Base-by-base conservation (phyloP, 805 yeast genomes). In the Barnettozyma sp. region DNA sequence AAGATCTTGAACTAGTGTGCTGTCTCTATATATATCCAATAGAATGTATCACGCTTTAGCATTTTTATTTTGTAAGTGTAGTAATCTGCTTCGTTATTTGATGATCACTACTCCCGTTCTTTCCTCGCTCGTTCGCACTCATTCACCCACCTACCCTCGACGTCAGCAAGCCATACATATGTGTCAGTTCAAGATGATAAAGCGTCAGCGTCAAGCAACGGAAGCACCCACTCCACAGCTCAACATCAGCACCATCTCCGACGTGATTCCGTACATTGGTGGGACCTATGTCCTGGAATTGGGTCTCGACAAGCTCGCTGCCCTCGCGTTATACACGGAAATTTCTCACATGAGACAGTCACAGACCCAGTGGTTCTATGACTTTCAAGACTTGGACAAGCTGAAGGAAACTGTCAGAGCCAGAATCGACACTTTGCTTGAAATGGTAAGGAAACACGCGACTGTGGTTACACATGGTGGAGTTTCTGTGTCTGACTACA, bases 1-100 rank as follows among this genome's bases (percentile, higher is more conserved):
- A 55, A 63, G 43, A 54, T 64, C 23, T 53, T 57, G 38, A 44
- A 47, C 18, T 41, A 38, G 33, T 16, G 10, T 7, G n/a, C 5
- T 6, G 14, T 5, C 27, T 25, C 18, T 14, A 11, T 14, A 25
- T 25, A 25, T 11, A 4, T n/a, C n/a, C n/a, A n/a, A n/a, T n/a
- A n/a, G n/a, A n/a, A n/a, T n/a, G n/a, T n/a, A n/a, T n/a, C n/a
- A n/a, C n/a, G n/a, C n/a, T n/a, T n/a, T n/a, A n/a, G n/a, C n/a
- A n/a, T n/a, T n/a, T n/a, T n/a, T n/a, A n/a, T n/a, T n/a, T n/a
- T n/a, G n/a, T n/a, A n/a, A n/a, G n/a, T n/a, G n/a, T n/a, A n/a
- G n/a, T n/a, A n/a, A n/a, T n/a, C n/a, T n/a, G n/a, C n/a, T n/a
- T n/a, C n/a, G n/a, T n/a, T n/a, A n/a, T n/a, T n/a, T n/a, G n/a